A percentile compares a stretch with the other conserved stretches of the same genome.
These are phyloP conservation scores for Inonotus hispidus DNA, from an alignment of 1,284 basidiomycete genomes.

Conservation along the genomic window DNA sequence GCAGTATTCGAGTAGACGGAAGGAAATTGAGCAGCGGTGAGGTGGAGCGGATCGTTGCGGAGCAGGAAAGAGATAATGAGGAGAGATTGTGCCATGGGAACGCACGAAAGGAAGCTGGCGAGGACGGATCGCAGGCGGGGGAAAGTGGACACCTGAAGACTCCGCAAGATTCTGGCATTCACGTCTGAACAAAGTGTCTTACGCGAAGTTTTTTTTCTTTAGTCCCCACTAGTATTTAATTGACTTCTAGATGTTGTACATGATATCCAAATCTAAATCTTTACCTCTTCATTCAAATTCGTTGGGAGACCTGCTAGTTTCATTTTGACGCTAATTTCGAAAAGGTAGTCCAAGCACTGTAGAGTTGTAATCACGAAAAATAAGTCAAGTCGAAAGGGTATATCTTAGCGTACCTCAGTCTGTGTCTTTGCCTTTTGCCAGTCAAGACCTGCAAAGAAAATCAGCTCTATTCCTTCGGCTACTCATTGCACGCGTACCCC, in stretches of 20 bases:
- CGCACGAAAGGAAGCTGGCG: not conserved
- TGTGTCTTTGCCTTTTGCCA: conserved; percentile 90
- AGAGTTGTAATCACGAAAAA: not conserved
- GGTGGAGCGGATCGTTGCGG: conserved; percentile 13
- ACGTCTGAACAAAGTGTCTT: not conserved
- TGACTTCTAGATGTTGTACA: not conserved
- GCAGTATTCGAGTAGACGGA: conserved; percentile 14
- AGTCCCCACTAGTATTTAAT: not conserved
- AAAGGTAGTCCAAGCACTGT: conserved; percentile 81
- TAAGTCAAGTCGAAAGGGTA: conserved; percentile 7
- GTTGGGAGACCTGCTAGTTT: conserved; percentile 52
- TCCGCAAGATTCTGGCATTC: conserved; percentile 9
- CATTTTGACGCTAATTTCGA: conserved; percentile 83
- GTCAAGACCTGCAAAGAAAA: conserved; percentile 44
- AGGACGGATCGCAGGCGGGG: not conserved
- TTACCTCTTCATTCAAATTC: conserved; percentile 18
- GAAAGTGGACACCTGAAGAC: not conserved
- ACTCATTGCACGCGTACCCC: conserved; percentile 48
- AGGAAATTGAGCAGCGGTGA: conserved; percentile 16
- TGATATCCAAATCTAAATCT: not conserved
- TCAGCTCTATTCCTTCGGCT: not conserved
- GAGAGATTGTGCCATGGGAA: conserved; percentile 2
- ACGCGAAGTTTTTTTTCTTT: not conserved
- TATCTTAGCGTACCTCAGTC: conserved; percentile 47
- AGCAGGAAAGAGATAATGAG: conserved; percentile 10